phyloP scores from a whole-genome alignment of 129 eudicot genomes.

The Saposhnikovia divaricata region DNA sequence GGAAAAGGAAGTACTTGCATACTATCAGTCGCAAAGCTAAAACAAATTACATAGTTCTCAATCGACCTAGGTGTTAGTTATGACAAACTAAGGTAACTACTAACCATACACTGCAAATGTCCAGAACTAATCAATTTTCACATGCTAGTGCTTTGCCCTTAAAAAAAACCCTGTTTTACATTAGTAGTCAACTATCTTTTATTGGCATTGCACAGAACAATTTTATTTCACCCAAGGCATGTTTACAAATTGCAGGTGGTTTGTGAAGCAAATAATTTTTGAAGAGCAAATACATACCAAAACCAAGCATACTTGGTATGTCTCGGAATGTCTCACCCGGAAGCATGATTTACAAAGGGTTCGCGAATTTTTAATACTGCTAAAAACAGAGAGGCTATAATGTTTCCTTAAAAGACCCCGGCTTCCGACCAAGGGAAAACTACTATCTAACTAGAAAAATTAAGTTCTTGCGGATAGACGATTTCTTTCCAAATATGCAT shows the following conservation, averaged over 20 bases:
- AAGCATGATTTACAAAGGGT: too few relatives aligned
- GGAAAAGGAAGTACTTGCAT: background rate
- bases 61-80: background rate
- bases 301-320: background rate
- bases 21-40: background rate
- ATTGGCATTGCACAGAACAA: too few relatives aligned
- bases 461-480: background rate
- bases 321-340: background rate
- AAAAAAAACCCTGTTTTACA: too few relatives aligned
- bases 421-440: background rate
- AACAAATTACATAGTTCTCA: background rate
- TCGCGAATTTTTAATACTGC: background rate
- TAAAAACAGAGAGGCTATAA: background rate
- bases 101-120: background rate
- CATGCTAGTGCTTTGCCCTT: too few relatives aligned
- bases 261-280: background rate
- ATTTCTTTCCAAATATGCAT: too few relatives aligned
- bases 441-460: background rate
- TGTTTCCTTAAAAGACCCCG: background rate
- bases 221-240: background rate
- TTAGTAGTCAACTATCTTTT: background rate
- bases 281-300: background rate
- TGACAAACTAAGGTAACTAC: background rate
- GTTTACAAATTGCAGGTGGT: background rate
- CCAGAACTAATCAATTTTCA: background rate